Evolutionary conservation across 768 basidiomycete genomes (phyloP).

Genomic region (Boletus vinaceobasis): DNA sequence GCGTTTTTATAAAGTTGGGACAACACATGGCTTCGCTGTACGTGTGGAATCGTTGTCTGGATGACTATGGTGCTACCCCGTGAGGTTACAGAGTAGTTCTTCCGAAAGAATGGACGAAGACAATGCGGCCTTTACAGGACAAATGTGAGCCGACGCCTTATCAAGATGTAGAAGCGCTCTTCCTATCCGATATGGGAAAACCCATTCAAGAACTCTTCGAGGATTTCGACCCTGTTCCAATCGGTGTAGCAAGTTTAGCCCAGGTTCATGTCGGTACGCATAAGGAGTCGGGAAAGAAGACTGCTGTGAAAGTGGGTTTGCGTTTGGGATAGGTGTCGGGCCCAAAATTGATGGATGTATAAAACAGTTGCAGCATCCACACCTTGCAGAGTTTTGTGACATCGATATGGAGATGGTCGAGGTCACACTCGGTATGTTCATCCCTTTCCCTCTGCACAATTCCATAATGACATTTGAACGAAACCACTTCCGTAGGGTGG

Average conservation of each 20-base stretch:
- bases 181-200: slow-evolving; percentile 73
- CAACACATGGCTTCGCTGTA: slow-evolving; percentile 79
- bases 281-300: slow-evolving; percentile 63
- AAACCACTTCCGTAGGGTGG: slow-evolving; percentile 47
- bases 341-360: slow-evolving; percentile 5
- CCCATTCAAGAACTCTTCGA: slow-evolving; percentile 74
- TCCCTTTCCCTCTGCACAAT: neutral
- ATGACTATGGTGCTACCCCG: slow-evolving; percentile 13
- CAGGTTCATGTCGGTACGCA: slow-evolving; percentile 89
- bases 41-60: slow-evolving; percentile 24
- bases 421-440: slow-evolving; percentile 55
- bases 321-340: neutral
- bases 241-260: slow-evolving; percentile 94
- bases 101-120: slow-evolving; percentile 60
- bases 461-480: neutral
- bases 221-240: slow-evolving; percentile 81
- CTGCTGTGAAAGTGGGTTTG: slow-evolving; percentile 76
- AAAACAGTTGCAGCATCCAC: slow-evolving; percentile 81
- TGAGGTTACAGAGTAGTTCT: slow-evolving; percentile 44
- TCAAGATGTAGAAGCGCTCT: slow-evolving; percentile 70
- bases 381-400: slow-evolving; percentile 85
- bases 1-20: slow-evolving; percentile 85
- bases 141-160: slow-evolving; percentile 88
- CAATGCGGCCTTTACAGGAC: slow-evolving; percentile 74
- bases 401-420: slow-evolving; percentile 89